Evolutionary conservation across 306 rosid genomes (phyloP).

Genomic region (Senna siamea): DNA sequence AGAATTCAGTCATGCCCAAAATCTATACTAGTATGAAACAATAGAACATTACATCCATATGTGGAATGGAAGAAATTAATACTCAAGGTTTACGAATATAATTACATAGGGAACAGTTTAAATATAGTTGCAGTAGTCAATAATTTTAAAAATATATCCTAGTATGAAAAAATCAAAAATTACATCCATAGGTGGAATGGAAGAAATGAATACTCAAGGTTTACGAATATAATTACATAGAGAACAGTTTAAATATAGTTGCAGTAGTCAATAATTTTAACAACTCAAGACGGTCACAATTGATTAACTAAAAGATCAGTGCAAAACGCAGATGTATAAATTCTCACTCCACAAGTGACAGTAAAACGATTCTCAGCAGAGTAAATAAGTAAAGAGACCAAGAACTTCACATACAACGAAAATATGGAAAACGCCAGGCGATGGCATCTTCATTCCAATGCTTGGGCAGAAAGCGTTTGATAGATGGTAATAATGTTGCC

Average conservation of each 20-base stretch:
- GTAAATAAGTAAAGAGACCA: neutral
- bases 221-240: neutral
- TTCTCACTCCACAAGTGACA: slow-evolving; percentile 11
- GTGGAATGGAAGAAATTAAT: neutral
- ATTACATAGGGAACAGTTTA: slow-evolving; percentile 14
- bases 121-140: slow-evolving; percentile 21
- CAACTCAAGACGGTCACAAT: slow-evolving; percentile 6
- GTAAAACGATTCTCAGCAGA: slow-evolving; percentile 16
- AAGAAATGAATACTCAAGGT: neutral
- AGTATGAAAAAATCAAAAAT: neutral
- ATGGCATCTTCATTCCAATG: slow-evolving; percentile 75
- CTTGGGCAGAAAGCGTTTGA: slow-evolving; percentile 75
- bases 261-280: slow-evolving; percentile 19
- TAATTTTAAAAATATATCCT: neutral
- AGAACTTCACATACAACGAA: slow-evolving; percentile 68
- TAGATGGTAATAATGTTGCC: slow-evolving; percentile 88
- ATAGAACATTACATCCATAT: neutral
- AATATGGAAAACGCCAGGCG: slow-evolving; percentile 84
- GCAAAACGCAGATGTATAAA: slow-evolving; percentile 14
- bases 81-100: neutral
- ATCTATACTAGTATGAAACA: neutral
- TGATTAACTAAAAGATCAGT: slow-evolving; percentile 10
- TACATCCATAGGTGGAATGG: neutral
- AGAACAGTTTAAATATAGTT: slow-evolving; percentile 17
- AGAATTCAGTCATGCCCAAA: neutral